Percentiles rank a stretch among this genome's conserved stretches.
phyloP scores from a whole-genome alignment of 2,329 filamentous ascomycete species.

The Alternaria brassicae region DNA sequence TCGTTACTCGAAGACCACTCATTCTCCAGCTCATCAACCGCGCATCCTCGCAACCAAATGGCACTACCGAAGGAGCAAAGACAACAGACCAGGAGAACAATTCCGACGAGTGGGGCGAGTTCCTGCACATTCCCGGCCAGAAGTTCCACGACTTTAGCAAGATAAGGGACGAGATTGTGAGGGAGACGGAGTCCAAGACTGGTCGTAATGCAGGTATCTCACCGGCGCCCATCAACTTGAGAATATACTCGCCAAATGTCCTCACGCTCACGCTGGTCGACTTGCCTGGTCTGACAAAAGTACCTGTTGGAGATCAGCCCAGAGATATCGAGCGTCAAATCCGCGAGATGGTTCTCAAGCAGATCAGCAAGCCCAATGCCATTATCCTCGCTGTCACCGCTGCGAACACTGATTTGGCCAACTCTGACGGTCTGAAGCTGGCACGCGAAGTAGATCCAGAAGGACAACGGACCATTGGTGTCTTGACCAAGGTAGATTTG shows the following conservation, averaged over 20 bases:
- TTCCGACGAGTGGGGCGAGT: conserved; percentile 96
- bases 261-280: conserved; percentile 96
- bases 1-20: conserved; percentile 93
- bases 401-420: conserved; percentile 97
- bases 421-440: conserved; percentile 96
- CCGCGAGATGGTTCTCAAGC: conserved; percentile 96
- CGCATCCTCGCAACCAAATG: conserved; percentile 69
- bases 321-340: conserved; percentile 97
- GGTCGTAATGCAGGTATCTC: conserved; percentile 97
- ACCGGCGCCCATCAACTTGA: conserved; percentile 93
- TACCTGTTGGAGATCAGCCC: conserved; percentile 94
- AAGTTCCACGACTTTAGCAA: conserved; percentile 99
- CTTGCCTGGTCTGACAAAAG: conserved; percentile 93
- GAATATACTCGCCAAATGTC: conserved; percentile 98
- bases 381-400: conserved; percentile 97
- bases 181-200: conserved; percentile 96
- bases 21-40: conserved; percentile 98
- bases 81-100: conserved; percentile 88
- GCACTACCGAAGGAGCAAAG: conserved; percentile 67
- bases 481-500: conserved; percentile 96
- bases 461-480: conserved; percentile 96
- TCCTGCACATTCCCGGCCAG: conserved; percentile 94
- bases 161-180: conserved; percentile 95
- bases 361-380: conserved; percentile 97
- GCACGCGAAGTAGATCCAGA: conserved; percentile 97